Evolutionary conservation across 108 stramenopile genomes (phyloP), one percentile per base, ranked within the genome.

Genomic region (Tribonema minus): DNA sequence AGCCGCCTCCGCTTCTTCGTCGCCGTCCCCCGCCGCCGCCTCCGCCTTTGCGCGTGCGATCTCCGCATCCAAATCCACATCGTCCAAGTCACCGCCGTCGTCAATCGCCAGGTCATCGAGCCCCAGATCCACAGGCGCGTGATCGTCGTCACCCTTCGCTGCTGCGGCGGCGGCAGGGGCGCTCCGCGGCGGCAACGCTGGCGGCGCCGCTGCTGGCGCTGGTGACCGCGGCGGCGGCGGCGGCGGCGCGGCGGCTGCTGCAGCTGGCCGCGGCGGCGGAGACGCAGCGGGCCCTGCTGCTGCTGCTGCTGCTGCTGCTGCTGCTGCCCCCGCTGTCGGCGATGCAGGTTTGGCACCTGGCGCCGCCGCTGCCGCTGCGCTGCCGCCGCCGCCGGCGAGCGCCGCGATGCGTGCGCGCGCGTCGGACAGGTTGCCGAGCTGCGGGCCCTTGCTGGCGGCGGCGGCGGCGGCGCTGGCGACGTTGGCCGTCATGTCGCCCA

Each of bases 41-140:
- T 75, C 74, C 27, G 4, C 41, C 74, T 64, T 65, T 2, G 74
- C 74, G 29, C 64, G 64, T 12, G 64, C 74, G 37, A 75, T 75
- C 46, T 46, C 38, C 23, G 74, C 74, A 2, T 66, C 74, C 41
- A 75, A 34, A 36, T 75, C 74, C 54, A 66, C 71, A 6, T 39
- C 37, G 29, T 41, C 72, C 15, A 25, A 38, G 12, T 3, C 62
- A 1, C 62, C 62, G n/a, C 9, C 71, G 25, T 1, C 60, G 0
- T 37, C 61, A 2, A 73, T 39, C 40, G 61, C 72, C 58, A 73
- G 62, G 27, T 73, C 72, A 9, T 58, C 62, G 61, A 73, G 62
- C 23, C 72, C 72, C 2, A 73, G 63, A 37, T 73, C 72, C 23
- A 73, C 62, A 36, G 39, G 37, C 2, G 39, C 72, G n/a, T 68